These are phyloP conservation scores for Bruguiera hainesii DNA, from an alignment of 441 rosid genomes.

Conservation along the genomic window DNA sequence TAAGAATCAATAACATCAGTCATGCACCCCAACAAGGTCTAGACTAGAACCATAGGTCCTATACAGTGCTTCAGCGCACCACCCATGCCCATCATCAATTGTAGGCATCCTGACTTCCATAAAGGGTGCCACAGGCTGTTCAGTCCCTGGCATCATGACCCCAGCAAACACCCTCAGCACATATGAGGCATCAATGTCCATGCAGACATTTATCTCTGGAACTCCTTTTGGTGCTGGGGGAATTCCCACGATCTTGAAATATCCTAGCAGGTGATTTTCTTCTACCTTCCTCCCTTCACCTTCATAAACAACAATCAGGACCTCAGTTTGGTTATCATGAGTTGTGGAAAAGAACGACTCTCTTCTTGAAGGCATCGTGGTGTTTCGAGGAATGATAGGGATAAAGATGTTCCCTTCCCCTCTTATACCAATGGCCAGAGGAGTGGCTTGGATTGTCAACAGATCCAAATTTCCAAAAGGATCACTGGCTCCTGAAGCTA, in stretches of 20 bases:
- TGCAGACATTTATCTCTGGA: conserved; percentile 73
- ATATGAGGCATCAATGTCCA: conserved; percentile 79
- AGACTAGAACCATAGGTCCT: conserved; percentile 52
- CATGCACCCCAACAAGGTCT: conserved; percentile 53
- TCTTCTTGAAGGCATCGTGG: conserved; percentile 67
- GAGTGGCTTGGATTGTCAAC: conserved; percentile 68
- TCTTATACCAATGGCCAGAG: conserved; percentile 64
- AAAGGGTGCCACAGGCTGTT: conserved; percentile 52
- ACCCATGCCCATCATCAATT: conserved; percentile 85
- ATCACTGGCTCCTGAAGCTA: conserved; percentile 72
- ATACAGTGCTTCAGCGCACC: conserved; percentile 69
- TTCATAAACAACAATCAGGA: conserved; percentile 66
- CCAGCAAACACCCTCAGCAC: conserved; percentile 63
- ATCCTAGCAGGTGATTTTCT: conserved; percentile 76
- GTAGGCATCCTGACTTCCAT: conserved; percentile 91
- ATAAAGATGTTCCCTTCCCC: conserved; percentile 54
- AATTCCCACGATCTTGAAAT: conserved; percentile 76
- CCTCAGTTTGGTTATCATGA: conserved; percentile 65
- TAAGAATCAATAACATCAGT: conserved; percentile 14
- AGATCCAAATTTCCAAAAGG: conserved; percentile 81
- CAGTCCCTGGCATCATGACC: conserved; percentile 53
- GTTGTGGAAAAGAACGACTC: conserved; percentile 67
- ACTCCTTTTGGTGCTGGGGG: conserved; percentile 64
- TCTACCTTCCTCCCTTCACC: conserved; percentile 68
- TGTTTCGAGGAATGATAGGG: conserved; percentile 61